These are phyloP conservation scores for Termitomyces sp. DNA, from an alignment of 768 basidiomycete genomes.

Conservation along the genomic window DNA sequence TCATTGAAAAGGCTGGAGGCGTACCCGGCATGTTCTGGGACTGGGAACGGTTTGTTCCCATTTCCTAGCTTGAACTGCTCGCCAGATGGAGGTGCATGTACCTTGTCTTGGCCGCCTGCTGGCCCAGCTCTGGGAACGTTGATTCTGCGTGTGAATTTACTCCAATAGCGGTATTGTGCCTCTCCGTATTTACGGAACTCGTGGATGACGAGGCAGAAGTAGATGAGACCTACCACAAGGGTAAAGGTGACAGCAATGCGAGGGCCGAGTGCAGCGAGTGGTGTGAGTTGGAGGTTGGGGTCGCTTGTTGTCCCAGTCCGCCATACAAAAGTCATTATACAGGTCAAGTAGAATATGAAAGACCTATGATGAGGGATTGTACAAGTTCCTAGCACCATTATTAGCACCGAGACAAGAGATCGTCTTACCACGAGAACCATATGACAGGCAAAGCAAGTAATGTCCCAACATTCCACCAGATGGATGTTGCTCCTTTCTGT, in stretches of 20 bases:
- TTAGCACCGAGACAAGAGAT: neutral
- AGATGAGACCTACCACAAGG: neutral
- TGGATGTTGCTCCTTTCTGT: conserved; percentile 22
- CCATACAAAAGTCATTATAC: conserved; percentile 69
- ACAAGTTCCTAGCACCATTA: neutral
- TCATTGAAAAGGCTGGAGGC: too few relatives aligned
- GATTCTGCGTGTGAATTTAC: too few relatives aligned
- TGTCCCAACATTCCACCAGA: conserved; percentile 57
- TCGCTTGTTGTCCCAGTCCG: conserved; percentile 43
- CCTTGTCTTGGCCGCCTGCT: too few relatives aligned
- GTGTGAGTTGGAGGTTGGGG: conserved; percentile 28
- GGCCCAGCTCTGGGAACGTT: too few relatives aligned
- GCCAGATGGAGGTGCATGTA: too few relatives aligned
- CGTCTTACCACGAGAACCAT: conserved; percentile 59
- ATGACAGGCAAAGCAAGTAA: conserved; percentile 57
- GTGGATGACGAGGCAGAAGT: neutral
- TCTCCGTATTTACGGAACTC: neutral
- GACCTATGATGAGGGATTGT: conserved; percentile 33
- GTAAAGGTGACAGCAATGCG: conserved; percentile 47
- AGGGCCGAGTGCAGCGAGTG: conserved; percentile 38
- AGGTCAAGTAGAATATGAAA: conserved; percentile 56
- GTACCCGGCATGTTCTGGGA: too few relatives aligned
- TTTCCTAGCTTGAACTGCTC: too few relatives aligned
- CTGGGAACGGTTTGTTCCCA: too few relatives aligned
- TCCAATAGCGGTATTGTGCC: too few relatives aligned